These are phyloP conservation scores for Tagetes erecta DNA, from an alignment of 129 eudicot genomes.

Conservation along the genomic window DNA sequence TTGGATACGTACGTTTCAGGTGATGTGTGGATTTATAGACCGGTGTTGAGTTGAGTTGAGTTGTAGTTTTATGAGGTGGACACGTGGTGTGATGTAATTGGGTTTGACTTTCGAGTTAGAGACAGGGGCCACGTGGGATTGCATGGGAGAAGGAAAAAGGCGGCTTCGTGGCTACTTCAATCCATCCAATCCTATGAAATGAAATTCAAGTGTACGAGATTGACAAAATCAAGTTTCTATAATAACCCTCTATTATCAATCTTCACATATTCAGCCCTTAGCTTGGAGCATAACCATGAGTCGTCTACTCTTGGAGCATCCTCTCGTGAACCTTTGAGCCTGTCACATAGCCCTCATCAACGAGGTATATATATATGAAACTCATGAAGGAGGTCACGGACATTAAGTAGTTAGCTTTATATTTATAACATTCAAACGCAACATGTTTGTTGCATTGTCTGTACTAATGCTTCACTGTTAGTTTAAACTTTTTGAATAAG, in stretches of 20 bases:
- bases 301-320: too few species aligned
- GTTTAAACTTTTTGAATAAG: background rate
- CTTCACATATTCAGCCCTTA: background rate
- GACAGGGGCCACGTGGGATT: slow-evolving; percentile 38
- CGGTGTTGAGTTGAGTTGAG: background rate
- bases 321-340: too few species aligned
- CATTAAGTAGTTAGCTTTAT: background rate
- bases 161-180: slow-evolving; percentile 44
- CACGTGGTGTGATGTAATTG: slow-evolving; percentile 36
- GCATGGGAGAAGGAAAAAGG: slow-evolving; percentile 36
- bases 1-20: slow-evolving; percentile 1
- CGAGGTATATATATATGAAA: too few species aligned
- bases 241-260: slow-evolving; percentile 1
- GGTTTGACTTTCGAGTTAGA: slow-evolving; percentile 22
- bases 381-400: too few species aligned
- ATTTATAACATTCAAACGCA: background rate
- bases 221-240: slow-evolving; percentile 14
- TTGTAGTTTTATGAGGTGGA: slow-evolving; percentile 13
- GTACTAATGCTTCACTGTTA: background rate
- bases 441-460: background rate
- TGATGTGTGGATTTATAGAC: slow-evolving; percentile 24
- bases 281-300: too few species aligned
- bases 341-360: too few species aligned
- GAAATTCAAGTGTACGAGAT: background rate
- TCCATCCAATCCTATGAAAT: background rate